These are phyloP conservation scores for Viola odorata DNA, from an alignment of 345 rosid species.

Conservation along the genomic window DNA sequence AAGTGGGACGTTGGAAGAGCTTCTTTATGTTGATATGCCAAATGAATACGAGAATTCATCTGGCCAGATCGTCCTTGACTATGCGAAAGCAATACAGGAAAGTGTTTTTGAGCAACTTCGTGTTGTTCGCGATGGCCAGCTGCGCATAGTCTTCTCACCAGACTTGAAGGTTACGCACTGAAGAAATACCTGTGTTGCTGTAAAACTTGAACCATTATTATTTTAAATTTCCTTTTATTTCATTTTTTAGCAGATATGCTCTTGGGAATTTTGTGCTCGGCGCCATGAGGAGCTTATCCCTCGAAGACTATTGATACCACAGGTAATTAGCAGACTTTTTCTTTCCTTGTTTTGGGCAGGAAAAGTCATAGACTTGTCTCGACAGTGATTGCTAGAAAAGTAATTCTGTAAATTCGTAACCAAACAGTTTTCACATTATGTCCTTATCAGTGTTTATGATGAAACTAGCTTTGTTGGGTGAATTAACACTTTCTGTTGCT, in stretches of 20 bases:
- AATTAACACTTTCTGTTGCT: background rate
- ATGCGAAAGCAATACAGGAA: slow-evolving; percentile 98
- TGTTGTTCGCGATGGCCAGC: slow-evolving; percentile 97
- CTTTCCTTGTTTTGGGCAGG: no score
- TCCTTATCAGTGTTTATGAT: no score
- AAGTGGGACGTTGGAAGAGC: slow-evolving; percentile 95
- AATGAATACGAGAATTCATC: slow-evolving; percentile 81
- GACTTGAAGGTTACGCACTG: slow-evolving; percentile 63
- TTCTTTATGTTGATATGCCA: slow-evolving; percentile 95
- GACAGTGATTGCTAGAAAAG: no score
- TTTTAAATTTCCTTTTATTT: slow-evolving; percentile 6
- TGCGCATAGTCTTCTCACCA: slow-evolving; percentile 88
- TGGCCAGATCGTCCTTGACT: slow-evolving; percentile 92
- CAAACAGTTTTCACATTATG: no score
- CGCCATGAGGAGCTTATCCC: slow-evolving; percentile 98
- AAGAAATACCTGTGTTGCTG: background rate
- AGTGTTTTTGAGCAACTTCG: slow-evolving; percentile 99
- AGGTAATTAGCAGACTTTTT: slow-evolving; percentile 39
- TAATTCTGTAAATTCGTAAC: no score
- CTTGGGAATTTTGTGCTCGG: slow-evolving; percentile 99
- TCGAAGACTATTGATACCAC: slow-evolving; percentile 78
- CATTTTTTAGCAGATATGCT: slow-evolving; percentile 57
- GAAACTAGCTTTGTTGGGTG: background rate
- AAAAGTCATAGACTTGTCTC: no score
- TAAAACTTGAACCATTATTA: background rate